Conservation (phyloP, 1,284 basidiomycete species). For the Acaromyces ingoldii region DNA sequence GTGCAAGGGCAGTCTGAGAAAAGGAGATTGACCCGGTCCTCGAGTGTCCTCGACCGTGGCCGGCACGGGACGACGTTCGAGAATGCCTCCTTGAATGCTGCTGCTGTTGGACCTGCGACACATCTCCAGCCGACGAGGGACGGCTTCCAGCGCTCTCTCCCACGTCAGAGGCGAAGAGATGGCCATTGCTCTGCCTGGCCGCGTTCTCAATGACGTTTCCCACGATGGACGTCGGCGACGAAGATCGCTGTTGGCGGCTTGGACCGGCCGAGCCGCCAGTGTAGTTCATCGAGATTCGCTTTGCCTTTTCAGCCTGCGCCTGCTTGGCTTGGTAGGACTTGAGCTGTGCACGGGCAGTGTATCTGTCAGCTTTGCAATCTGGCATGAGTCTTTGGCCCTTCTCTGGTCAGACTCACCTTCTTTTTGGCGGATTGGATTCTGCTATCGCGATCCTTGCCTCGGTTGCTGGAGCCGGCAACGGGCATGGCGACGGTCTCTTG, state of each 20-base stretch:
- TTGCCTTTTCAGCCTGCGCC: constrained; percentile 28
- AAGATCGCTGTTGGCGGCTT: background rate
- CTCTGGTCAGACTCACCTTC: constrained; percentile 20
- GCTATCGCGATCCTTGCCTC: constrained; percentile 19
- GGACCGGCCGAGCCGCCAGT: background rate
- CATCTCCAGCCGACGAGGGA: background rate
- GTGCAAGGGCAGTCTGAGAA: constrained; percentile 16
- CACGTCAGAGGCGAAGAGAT: constrained; percentile 13
- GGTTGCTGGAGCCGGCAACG: background rate
- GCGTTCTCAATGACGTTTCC: constrained; percentile 7
- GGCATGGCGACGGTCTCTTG: background rate
- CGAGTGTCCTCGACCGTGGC: constrained; percentile 34
- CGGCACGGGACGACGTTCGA: constrained; percentile 22
- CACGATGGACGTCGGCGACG: constrained; percentile 6
- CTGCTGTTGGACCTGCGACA: no score
- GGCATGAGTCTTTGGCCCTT: no score
- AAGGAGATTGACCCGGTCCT: constrained; percentile 36
- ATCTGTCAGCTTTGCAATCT: background rate
- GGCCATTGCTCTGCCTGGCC: constrained; percentile 20
- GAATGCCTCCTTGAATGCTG: constrained; percentile 8
- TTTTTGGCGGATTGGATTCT: constrained; percentile 40
- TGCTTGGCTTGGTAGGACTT: constrained; percentile 44
- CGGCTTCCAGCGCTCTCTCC: background rate
- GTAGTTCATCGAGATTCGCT: constrained; percentile 14
- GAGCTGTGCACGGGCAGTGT: constrained; percentile 15